These are phyloP conservation scores for Penicillium pulvis DNA, from an alignment of 495 filamentous ascomycete genomes.

Conservation along the genomic window DNA sequence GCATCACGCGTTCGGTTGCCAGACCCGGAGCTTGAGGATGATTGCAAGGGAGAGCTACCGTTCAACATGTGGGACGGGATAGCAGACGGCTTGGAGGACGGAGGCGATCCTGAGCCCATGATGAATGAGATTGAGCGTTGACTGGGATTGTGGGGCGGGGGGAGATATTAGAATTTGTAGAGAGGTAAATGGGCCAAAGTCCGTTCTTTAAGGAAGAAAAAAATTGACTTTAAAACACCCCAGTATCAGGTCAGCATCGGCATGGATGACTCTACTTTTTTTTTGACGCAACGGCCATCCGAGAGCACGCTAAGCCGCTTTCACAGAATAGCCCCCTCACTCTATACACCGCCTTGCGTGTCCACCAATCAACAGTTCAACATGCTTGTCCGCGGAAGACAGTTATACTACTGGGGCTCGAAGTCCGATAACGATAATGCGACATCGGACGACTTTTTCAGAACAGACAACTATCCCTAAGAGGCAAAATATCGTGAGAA, in stretches of 20 bases:
- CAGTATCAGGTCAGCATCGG: conserved; percentile 10
- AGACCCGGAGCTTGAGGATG: conserved; percentile 20
- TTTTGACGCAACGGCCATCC: conserved; percentile 25
- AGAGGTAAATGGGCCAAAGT: not conserved
- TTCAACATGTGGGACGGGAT: conserved; percentile 53
- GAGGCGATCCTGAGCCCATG: conserved; percentile 47
- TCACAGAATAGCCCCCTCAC: conserved; percentile 13
- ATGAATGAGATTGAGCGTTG: conserved; percentile 9
- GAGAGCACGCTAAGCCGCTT: conserved; percentile 24
- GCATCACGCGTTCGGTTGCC: conserved; percentile 36
- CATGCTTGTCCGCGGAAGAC: conserved; percentile 15
- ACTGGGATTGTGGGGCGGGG: not conserved
- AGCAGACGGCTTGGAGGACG: conserved; percentile 46
- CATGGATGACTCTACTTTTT: conserved; percentile 20
- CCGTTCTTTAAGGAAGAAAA: not conserved
- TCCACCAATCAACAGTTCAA: conserved; percentile 3
- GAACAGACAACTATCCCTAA: no score
- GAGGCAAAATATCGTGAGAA: not conserved
- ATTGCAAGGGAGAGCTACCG: conserved; percentile 46
- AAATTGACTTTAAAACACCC: not conserved
- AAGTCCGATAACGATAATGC: not conserved
- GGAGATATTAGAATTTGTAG: not conserved
- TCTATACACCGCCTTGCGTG: conserved; percentile 18
- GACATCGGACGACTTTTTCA: no score
- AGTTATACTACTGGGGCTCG: conserved; percentile 3